Percentiles rank a stretch among this genome's conserved stretches.
phyloP scores from a whole-genome alignment of 108 stramenopile species.

The Mediolabrus comicus region DNA sequence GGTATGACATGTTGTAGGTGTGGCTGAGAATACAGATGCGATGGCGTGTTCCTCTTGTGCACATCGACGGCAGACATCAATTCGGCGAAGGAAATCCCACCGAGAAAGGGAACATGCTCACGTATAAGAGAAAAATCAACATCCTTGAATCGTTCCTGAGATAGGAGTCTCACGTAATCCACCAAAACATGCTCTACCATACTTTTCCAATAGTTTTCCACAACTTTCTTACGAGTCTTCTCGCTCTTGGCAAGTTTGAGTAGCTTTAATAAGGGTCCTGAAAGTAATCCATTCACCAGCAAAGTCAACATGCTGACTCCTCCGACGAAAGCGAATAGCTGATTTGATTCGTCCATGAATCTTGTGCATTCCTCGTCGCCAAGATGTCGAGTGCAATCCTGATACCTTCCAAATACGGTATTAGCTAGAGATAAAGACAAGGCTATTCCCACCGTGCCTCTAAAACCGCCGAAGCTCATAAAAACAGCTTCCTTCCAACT shows the following conservation, averaged over 20 bases:
- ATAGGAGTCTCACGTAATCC: conserved; percentile 43
- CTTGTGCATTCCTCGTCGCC: neutral
- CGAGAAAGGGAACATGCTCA: conserved; percentile 46
- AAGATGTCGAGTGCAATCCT: too few species aligned
- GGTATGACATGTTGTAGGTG: conserved; percentile 35
- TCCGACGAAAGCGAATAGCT: conserved; percentile 40
- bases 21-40: conserved; percentile 43
- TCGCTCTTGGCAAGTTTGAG: neutral
- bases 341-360: conserved; percentile 4
- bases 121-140: conserved; percentile 57
- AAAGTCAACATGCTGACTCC: conserved; percentile 55
- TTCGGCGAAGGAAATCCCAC: conserved; percentile 43
- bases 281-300: conserved; percentile 55
- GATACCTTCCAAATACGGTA: neutral
- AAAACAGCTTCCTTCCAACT: conserved; percentile 54
- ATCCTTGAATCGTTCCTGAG: conserved; percentile 44
- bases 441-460: conserved; percentile 81
- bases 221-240: conserved; percentile 39
- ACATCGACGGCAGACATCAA: conserved; percentile 38
- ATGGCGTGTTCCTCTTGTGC: conserved; percentile 26
- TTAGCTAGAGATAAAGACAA: conserved; percentile 66
- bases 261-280: conserved; percentile 54
- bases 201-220: conserved; percentile 39
- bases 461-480: conserved; percentile 67
- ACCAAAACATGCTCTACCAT: neutral